phyloP scores from a whole-genome alignment of 305 asterid genomes.

The Lippia alba region DNA sequence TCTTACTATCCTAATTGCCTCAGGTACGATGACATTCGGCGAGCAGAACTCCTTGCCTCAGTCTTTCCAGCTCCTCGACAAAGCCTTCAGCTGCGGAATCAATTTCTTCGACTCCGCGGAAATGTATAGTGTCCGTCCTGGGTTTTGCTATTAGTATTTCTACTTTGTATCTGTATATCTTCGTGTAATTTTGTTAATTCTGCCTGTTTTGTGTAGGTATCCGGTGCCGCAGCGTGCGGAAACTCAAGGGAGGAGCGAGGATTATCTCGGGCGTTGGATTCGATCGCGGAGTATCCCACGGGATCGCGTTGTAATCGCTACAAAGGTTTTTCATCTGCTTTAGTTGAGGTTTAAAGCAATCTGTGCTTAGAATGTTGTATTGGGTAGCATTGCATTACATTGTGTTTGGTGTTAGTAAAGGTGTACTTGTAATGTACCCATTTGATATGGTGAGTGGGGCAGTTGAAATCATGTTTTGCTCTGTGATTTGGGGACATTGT shows the following conservation, averaged over 20 bases:
- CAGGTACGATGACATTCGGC: constrained; percentile 90
- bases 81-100: constrained; percentile 74
- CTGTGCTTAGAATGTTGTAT: background rate
- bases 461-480: background rate
- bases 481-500: background rate
- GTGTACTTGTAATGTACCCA: background rate
- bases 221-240: constrained; percentile 86
- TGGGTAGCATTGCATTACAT: background rate
- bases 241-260: constrained; percentile 94
- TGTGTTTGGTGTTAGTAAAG: background rate
- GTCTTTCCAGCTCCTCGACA: constrained; percentile 75
- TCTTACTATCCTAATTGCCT: constrained; percentile 7
- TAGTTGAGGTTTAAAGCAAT: background rate
- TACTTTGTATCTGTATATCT: background rate
- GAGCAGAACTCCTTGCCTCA: constrained; percentile 69
- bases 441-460: background rate
- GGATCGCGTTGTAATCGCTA: constrained; percentile 65
- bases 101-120: constrained; percentile 87
- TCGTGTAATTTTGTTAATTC: background rate
- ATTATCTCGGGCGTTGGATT: constrained; percentile 63
- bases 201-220: constrained; percentile 54
- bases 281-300: constrained; percentile 61
- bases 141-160: background rate
- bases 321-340: constrained; percentile 60
- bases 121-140: constrained; percentile 46